Base-by-base conservation (phyloP, 306 rosid species). In the Amphicarpaea edgeworthii region DNA sequence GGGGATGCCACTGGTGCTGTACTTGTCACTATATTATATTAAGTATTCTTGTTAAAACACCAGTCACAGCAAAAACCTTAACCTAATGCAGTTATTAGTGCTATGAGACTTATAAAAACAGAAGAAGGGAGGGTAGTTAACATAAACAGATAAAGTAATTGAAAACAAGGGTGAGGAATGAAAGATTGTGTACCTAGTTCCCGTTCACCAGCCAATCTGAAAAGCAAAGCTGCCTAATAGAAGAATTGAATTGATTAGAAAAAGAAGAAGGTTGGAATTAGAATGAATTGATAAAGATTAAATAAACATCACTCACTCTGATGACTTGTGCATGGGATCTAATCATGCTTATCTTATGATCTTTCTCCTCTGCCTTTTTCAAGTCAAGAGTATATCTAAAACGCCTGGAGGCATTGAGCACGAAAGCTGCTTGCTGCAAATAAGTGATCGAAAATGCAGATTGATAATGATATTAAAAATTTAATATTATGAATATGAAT, bases 271-370 rank as follows among this genome's bases (percentile, higher is more conserved):
- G 3, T 30, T 30, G 34, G n/a, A n/a, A 4, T 30, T 30, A 30
- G 40, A 34, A 34, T 34, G 6, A 34, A 34, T 34, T 34, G 40
- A 7, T 34, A 34, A 34, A 34, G 40, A 34, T 34, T 34, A 7
- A 34, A 34, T 7, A 11, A 2, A 0, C 3, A 53, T 53, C 20
- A 67, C 76, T 86, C 87, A 94, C 97, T 82, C 98, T 80, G 42
- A 94, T 84, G 90, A 92, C 98, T 92, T 92, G 98, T 17, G 98
- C 96, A 64, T 92, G 97, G 69, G 98, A 82, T 83, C 98, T 84
- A 63, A 94, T 90, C 97, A 91, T 85, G 84, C 90, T 76, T 81
- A 85, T 88, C 75, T 90, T 87, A 7, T 84, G 83, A 53, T 88
- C 92, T 80, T 79, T 87, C 38, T 88, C 93, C 70, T 87, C 95